phyloP scores from a whole-genome alignment of 2,329 filamentous ascomycete genomes.

The Colletotrichum trifolii region DNA sequence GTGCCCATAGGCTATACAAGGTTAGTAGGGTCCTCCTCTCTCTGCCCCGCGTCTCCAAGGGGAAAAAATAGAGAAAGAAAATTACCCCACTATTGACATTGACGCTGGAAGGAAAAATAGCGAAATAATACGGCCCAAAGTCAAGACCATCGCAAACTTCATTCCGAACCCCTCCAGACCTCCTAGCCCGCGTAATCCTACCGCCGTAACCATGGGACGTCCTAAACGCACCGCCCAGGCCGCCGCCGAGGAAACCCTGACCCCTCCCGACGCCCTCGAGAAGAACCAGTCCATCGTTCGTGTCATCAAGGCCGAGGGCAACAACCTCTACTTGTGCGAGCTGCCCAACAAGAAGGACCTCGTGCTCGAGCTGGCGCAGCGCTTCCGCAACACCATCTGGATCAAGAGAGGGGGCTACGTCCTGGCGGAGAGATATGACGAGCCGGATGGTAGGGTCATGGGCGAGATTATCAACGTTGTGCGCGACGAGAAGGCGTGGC shows the following conservation, averaged over 20 bases:
- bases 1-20: too few relatives aligned
- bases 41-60: too few relatives aligned
- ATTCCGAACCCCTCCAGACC: too few relatives aligned
- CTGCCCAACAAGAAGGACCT: conserved; percentile 74
- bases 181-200: too few relatives aligned
- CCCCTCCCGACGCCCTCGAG: conserved; percentile 68
- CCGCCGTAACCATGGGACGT: conserved; percentile 46
- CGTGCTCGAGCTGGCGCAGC: conserved; percentile 83
- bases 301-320: conserved; percentile 85
- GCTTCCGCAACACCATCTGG: conserved; percentile 93
- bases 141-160: too few relatives aligned
- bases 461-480: conserved; percentile 96
- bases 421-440: conserved; percentile 77
- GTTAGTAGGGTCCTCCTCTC: too few relatives aligned
- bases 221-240: conserved; percentile 80
- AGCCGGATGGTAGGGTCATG: conserved; percentile 79
- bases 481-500: conserved; percentile 90
- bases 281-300: conserved; percentile 77
- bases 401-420: conserved; percentile 91
- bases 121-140: too few relatives aligned
- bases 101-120: too few relatives aligned
- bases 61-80: too few relatives aligned
- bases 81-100: too few relatives aligned
- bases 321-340: conserved; percentile 86
- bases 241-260: conserved; percentile 77